Evolutionary conservation across 106 monocot species (phyloP), one percentile per base, ranked within the genome.

Genomic region (Apostasia ramifera): DNA sequence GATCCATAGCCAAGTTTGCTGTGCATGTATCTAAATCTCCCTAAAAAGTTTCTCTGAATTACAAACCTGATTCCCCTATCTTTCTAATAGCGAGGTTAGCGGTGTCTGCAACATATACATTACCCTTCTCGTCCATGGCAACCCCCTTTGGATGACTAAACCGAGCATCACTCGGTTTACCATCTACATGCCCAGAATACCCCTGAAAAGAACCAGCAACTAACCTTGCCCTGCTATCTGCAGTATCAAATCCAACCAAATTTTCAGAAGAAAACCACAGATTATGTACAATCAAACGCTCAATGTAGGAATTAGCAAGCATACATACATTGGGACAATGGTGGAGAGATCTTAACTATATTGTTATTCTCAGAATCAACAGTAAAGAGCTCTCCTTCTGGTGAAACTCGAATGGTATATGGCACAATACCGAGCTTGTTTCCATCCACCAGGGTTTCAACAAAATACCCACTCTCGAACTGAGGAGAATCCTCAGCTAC

Each of bases 131-230:
- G 71, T 98, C 98, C 87, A 90, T 87, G n/a, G 92, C 71, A 43
- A 98, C 98, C 64, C 93, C 93, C 67, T 81, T 90, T 11, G 98
- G 98, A 58, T 70, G 84, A 52, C 82, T 77, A 68, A 98, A 98
- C 8, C 90, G 85, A 12, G 93, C 98, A 66, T 98, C 93, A 62
- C 83, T 93, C 6, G 98, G 93, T 61, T 98, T 98, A 54, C 98
- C 93, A 80, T 98, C 98, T 13, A 98, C 81, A 76, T 87, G 90
- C 43, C 98, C 98, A 6, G 93, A 90, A 65, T 90, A 89, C 8
- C 98, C 98, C 73, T 98, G 90, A 71, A 93, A 98, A 7, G 98
- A 98, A 6, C 93, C 93, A 53, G 98, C 98, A 72, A 98, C 89
- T 42, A 93, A 67, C 64, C 98, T 87, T n/a, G 85, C 89, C 49